These are phyloP conservation scores for Thalassiosira mediterranea DNA, from an alignment of 352 stramenopile genomes.

Conservation along the genomic window DNA sequence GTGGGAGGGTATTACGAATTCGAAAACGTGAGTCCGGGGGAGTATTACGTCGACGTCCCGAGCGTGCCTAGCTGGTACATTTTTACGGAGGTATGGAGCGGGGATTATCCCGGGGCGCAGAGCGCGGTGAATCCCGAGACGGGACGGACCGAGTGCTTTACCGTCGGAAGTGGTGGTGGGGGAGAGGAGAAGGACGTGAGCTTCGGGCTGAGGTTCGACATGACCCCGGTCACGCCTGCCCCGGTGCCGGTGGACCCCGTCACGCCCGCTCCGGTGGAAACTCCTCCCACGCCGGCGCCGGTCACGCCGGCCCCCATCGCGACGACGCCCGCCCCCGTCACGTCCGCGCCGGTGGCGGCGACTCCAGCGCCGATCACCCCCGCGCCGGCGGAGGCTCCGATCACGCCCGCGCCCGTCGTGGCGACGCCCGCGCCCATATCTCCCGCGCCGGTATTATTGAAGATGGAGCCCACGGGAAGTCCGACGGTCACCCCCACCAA, in stretches of 20 bases:
- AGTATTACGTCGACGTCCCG: conserved; percentile 3
- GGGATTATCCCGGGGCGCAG: neutral
- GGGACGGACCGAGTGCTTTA: conserved; percentile 1
- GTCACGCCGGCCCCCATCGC: neutral
- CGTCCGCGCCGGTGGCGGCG: neutral
- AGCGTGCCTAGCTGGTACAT: neutral
- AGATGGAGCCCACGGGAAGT: no score
- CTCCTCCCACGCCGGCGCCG: no score
- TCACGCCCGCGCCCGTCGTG: no score
- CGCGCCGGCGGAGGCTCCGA: neutral
- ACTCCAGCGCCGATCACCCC: no score
- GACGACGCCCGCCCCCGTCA: neutral
- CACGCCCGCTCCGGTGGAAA: neutral
- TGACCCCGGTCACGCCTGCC: neutral
- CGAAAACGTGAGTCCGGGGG: neutral
- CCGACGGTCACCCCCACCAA: no score
- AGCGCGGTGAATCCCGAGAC: neutral
- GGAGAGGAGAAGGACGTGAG: neutral
- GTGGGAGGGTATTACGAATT: neutral
- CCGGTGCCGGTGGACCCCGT: neutral
- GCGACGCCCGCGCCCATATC: no score
- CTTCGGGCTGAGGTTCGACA: neutral
- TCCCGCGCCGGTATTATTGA: no score
- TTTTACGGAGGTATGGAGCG: neutral
- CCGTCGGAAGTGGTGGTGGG: neutral